Conservation (phyloP, 768 basidiomycete species). For the Hericium alpestre region DNA sequence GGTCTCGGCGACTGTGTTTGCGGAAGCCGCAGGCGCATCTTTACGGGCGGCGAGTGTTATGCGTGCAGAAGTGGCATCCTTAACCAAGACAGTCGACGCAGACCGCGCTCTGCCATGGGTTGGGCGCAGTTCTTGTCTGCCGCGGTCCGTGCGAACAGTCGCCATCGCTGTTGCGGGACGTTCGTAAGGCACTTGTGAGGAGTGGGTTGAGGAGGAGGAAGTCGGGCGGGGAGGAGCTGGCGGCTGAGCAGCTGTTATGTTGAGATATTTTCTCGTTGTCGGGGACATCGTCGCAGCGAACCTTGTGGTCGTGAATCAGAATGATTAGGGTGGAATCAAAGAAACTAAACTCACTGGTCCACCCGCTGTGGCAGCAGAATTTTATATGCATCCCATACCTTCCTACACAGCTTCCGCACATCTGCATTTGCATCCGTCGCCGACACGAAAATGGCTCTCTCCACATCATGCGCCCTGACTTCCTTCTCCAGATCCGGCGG, state of each 20-base stretch:
- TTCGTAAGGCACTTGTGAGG: not conserved
- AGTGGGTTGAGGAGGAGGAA: constrained; percentile 5
- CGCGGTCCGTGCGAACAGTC: not conserved
- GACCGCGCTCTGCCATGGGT: not conserved
- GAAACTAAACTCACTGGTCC: constrained; percentile 39
- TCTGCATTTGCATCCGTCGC: constrained; percentile 70
- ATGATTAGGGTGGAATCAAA: not conserved
- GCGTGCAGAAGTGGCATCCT: too few species aligned
- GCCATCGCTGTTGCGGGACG: constrained; percentile 7
- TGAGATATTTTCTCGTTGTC: constrained; percentile 36
- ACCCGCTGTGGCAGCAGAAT: constrained; percentile 58
- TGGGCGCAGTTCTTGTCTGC: not conserved
- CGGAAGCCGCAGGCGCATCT: too few species aligned
- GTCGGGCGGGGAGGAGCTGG: constrained; percentile 6
- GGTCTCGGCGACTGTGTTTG: not conserved
- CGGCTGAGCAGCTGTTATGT: constrained; percentile 1
- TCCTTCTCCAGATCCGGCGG: constrained; percentile 74
- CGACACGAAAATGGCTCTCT: constrained; percentile 54
- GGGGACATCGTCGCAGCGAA: constrained; percentile 69
- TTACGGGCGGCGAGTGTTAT: too few species aligned
- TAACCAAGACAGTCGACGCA: not conserved
- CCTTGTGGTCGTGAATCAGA: constrained; percentile 26
- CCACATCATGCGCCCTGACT: constrained; percentile 50
- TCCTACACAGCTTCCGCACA: constrained; percentile 55
- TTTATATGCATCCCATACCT: constrained; percentile 70